Percentiles rank a stretch among this genome's conserved stretches.
These are phyloP conservation scores for Exophiala sp. DNA, from an alignment of 2,329 filamentous ascomycete genomes.

Conservation along the genomic window DNA sequence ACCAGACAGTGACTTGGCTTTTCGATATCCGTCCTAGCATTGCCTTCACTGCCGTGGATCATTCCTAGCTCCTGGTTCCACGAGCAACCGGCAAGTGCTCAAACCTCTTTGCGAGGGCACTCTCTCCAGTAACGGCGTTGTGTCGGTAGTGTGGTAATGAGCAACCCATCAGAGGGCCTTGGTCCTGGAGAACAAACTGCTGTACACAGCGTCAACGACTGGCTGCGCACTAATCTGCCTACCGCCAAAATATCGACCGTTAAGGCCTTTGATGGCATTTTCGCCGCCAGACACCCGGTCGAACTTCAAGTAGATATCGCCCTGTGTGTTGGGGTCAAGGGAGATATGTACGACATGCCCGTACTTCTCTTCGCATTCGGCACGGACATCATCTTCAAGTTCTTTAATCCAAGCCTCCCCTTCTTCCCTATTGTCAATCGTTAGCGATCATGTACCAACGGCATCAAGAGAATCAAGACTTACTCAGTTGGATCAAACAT, in stretches of 20 bases:
- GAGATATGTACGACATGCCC: slow-evolving; percentile 96
- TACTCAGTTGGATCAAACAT: slow-evolving; percentile 94
- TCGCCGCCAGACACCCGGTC: slow-evolving; percentile 91
- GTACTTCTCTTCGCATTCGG: slow-evolving; percentile 92
- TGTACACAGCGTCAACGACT: slow-evolving; percentile 98
- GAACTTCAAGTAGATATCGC: slow-evolving; percentile 98
- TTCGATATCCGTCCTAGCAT: too few relatives aligned
- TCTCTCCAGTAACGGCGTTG: too few relatives aligned
- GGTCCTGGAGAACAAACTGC: slow-evolving; percentile 86
- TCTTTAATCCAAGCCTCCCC: slow-evolving; percentile 88
- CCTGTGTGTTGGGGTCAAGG: slow-evolving; percentile 86
- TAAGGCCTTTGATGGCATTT: slow-evolving; percentile 96
- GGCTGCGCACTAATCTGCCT: slow-evolving; percentile 89
- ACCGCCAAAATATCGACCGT: slow-evolving; percentile 92
- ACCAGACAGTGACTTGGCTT: too few relatives aligned
- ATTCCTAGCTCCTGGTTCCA: too few relatives aligned
- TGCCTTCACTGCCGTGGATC: too few relatives aligned
- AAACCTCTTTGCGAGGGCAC: background rate
- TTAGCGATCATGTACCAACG: slow-evolving; percentile 33
- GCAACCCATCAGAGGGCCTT: slow-evolving; percentile 34
- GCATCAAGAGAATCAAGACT: slow-evolving; percentile 40
- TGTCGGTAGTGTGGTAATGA: background rate
- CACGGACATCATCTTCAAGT: slow-evolving; percentile 86
- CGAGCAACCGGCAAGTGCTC: background rate
- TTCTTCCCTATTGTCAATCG: slow-evolving; percentile 63